These are phyloP conservation scores for Hirschfeldia incana DNA, from an alignment of 345 rosid species.

Conservation along the genomic window DNA sequence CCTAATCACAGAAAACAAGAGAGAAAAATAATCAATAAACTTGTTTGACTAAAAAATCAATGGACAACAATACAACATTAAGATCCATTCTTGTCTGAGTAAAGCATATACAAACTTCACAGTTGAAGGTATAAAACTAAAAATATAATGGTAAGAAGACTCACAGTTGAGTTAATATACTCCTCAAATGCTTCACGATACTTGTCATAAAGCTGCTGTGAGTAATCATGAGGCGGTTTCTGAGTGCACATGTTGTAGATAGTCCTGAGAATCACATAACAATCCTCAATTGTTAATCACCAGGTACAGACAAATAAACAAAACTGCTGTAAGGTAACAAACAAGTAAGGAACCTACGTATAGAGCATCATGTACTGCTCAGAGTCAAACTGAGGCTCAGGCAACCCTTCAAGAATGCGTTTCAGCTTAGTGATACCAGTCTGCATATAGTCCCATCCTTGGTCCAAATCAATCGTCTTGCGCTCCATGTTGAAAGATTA, in stretches of 20 bases:
- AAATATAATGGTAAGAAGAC: constrained; percentile 28
- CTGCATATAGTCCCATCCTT: constrained; percentile 86
- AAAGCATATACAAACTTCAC: neutral
- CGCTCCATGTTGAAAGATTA: constrained; percentile 51
- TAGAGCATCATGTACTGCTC: constrained; percentile 89
- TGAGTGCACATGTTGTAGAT: constrained; percentile 86
- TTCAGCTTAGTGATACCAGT: constrained; percentile 74
- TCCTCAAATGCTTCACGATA: constrained; percentile 69
- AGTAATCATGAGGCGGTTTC: constrained; percentile 80
- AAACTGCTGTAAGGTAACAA: neutral
- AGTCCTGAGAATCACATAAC: constrained; percentile 49
- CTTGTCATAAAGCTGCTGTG: constrained; percentile 85
- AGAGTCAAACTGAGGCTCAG: constrained; percentile 58
- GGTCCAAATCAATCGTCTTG: constrained; percentile 62
- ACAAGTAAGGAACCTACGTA: constrained; percentile 46
- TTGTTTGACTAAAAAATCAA: neutral
- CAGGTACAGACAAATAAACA: neutral
- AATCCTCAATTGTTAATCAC: neutral
- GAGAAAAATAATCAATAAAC: neutral
- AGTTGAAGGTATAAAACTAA: neutral
- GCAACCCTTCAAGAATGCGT: constrained; percentile 69
- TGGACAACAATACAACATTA: neutral
- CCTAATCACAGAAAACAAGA: constrained; percentile 43
- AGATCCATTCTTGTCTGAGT: no score
- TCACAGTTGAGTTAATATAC: constrained; percentile 63